Evolutionary conservation across 2,329 filamentous ascomycete genomes (phyloP).

Genomic region (Talaromyces sp.): DNA sequence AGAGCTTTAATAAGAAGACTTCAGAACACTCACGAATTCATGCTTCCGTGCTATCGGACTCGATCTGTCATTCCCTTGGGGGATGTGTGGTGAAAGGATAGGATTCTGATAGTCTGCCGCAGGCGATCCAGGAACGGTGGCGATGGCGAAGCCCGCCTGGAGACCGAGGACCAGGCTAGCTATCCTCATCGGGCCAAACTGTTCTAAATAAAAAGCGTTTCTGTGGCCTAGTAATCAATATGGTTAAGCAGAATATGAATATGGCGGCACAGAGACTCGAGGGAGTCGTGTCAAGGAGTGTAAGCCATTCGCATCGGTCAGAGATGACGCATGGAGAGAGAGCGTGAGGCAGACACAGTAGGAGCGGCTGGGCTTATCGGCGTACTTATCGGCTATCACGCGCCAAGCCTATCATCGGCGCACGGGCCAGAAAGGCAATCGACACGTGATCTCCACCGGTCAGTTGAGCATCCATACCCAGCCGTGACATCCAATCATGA

Average conservation of each 20-base stretch:
- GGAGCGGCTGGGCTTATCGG: constrained; percentile 15
- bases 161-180: constrained; percentile 5
- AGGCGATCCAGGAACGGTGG: constrained; percentile 12
- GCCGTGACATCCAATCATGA: not conserved
- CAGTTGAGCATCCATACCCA: constrained; percentile 1
- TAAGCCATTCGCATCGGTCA: not conserved
- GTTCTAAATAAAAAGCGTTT: not conserved
- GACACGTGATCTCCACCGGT: constrained; percentile 1
- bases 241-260: not conserved
- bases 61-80: constrained; percentile 23
- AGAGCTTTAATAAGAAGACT: not conserved
- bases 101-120: constrained; percentile 23
- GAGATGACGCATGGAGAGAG: constrained; percentile 12
- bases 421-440: not conserved
- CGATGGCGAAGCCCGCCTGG: constrained; percentile 14
- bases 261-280: constrained; percentile 9
- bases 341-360: not conserved
- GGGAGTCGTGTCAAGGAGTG: constrained; percentile 11
- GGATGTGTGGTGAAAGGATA: constrained; percentile 34
- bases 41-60: constrained; percentile 23
- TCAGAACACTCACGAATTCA: constrained; percentile 35
- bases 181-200: constrained; percentile 7
- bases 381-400: not conserved
- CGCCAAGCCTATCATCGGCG: constrained; percentile 22
- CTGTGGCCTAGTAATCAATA: not conserved